Evolutionary conservation across 176 grass and related monocot species (phyloP).

Genomic region (Bonia amplexicaulis): DNA sequence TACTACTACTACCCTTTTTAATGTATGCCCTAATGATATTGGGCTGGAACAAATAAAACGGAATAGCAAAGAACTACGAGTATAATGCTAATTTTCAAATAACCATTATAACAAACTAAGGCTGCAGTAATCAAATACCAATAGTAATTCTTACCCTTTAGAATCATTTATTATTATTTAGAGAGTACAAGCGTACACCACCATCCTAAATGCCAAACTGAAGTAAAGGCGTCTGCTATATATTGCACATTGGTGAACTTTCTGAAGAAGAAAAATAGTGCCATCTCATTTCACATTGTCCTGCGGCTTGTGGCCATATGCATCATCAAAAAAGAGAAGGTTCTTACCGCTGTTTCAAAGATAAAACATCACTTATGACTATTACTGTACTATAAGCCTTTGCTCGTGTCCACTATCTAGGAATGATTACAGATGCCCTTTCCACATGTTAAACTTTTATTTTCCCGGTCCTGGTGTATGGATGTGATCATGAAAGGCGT

Average conservation of each 20-base stretch:
- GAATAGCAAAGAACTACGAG: not conserved
- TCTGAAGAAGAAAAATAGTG: not conserved
- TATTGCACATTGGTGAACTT: not conserved
- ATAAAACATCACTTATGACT: slow-evolving; percentile 11
- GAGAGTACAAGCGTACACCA: not conserved
- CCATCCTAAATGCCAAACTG: not conserved
- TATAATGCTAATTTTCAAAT: not conserved
- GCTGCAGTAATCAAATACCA: not conserved
- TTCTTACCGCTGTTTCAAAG: slow-evolving; percentile 12
- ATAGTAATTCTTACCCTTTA: not conserved
- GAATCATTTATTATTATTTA: not conserved
- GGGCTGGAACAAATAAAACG: not conserved
- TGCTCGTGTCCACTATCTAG: slow-evolving; percentile 13
- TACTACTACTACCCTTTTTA: slow-evolving; percentile 6
- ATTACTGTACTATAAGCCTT: slow-evolving; percentile 13
- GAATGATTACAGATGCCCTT: slow-evolving; percentile 51
- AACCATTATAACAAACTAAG: not conserved
- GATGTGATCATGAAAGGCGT: slow-evolving; percentile 46
- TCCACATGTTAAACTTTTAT: slow-evolving; percentile 32
- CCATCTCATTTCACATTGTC: not conserved
- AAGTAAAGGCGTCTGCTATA: not conserved
- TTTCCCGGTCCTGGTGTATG: slow-evolving; percentile 19
- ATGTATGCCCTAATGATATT: not conserved
- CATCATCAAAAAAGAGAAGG: slow-evolving; percentile 11
- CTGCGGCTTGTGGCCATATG: not conserved